A percentile compares a stretch with the other conserved stretches of the same genome.
phyloP scores from a whole-genome alignment of 2,329 filamentous ascomycete species.

The Aspergillus vadensis region DNA sequence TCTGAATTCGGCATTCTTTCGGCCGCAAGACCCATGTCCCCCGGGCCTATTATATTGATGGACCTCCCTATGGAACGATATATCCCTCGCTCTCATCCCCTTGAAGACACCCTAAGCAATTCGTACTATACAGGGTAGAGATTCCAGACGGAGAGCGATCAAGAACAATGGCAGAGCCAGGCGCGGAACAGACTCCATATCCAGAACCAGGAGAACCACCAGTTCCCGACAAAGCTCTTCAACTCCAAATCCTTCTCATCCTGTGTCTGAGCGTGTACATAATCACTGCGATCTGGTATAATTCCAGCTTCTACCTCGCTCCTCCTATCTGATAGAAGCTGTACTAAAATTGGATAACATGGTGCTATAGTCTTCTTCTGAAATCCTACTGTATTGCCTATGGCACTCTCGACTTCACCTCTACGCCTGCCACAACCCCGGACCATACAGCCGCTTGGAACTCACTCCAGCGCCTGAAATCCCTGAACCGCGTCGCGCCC shows the following conservation, averaged over 20 bases:
- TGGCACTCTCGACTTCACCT: neutral
- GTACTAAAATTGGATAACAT: neutral
- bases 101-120: neutral
- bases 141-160: neutral
- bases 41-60: neutral
- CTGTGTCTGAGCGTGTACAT: neutral
- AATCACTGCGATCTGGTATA: neutral
- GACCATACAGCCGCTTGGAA: neutral
- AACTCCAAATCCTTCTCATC: neutral
- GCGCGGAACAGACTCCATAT: neutral
- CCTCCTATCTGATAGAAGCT: neutral
- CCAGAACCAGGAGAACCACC: neutral
- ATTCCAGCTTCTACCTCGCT: neutral
- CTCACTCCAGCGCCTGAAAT: neutral
- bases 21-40: neutral
- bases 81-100: neutral
- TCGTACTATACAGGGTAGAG: neutral
- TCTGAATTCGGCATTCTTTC: neutral
- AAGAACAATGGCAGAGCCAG: neutral
- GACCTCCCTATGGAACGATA: neutral
- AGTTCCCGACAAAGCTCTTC: neutral
- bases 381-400: constrained; percentile 1
- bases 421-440: neutral
- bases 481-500: neutral
- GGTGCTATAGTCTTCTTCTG: neutral